Conservation (phyloP, 805 yeast species). For the Kodamaea hsintzibuensis region DNA sequence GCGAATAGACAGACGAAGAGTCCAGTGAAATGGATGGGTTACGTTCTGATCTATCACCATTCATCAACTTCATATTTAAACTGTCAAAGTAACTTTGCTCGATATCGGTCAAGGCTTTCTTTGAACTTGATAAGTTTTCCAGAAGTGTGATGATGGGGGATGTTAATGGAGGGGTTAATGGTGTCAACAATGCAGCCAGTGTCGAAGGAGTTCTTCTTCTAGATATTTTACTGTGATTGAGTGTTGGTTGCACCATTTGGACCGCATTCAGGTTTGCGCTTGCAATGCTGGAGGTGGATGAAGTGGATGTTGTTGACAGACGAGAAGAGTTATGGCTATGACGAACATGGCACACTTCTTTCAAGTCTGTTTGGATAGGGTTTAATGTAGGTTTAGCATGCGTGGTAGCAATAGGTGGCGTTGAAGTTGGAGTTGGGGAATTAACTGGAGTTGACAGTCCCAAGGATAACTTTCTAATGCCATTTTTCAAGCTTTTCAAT, state of each 20-base stretch:
- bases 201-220: slow-evolving; percentile 25
- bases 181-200: slow-evolving; percentile 22
- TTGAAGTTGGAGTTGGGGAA: neutral
- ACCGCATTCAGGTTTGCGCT: slow-evolving; percentile 9
- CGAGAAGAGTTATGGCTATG: slow-evolving; percentile 15
- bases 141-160: slow-evolving; percentile 42
- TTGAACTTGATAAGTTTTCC: slow-evolving; percentile 32
- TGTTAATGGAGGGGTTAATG: slow-evolving; percentile 34
- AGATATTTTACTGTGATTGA: slow-evolving; percentile 5
- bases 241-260: slow-evolving; percentile 3
- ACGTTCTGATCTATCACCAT: neutral
- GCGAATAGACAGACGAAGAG: slow-evolving; percentile 1
- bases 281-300: slow-evolving; percentile 10
- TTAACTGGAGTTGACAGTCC: slow-evolving; percentile 1
- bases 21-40: slow-evolving; percentile 5
- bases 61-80: slow-evolving; percentile 14
- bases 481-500: slow-evolving; percentile 37
- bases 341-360: slow-evolving; percentile 1
- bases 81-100: slow-evolving; percentile 39
- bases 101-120: slow-evolving; percentile 28
- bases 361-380: slow-evolving; percentile 15
- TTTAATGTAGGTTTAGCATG: slow-evolving; percentile 13
- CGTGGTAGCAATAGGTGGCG: neutral
- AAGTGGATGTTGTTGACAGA: slow-evolving; percentile 9
- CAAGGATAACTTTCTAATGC: slow-evolving; percentile 39